Evolutionary conservation across 73 alveolate genomes (phyloP), one percentile per base, ranked within the genome.

Genomic region (Tetrahymena thermophila): DNA sequence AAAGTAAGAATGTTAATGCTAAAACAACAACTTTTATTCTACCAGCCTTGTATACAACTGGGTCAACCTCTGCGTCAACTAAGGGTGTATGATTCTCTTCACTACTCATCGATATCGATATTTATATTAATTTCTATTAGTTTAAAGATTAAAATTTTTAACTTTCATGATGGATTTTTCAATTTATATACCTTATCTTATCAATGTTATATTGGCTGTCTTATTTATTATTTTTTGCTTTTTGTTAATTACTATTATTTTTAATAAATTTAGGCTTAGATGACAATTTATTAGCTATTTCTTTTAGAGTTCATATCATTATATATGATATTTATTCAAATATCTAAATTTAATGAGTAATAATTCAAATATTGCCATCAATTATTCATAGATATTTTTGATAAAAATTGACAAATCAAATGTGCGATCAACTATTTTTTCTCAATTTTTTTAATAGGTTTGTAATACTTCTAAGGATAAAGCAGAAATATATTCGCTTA

Each of bases 1-100:
- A 85, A 28, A 95, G 94, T 14, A 95, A 93, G 84, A 95, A 95
- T 34, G 56, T 43, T 5, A 84, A 35, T 35, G 94, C 97, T 35
- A 95, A 93, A 43, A 89, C 84, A 13, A 43, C 17, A 21, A 94
- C 97, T 40, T 95, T 95, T 43, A 89, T 35, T 56, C 56, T 56
- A 93, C 94, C 94, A 40, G 84, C 85, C 38, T 71, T 71, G 31
- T 71, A 71, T 8, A 71, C 89, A 0, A 4, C 23, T 28, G 35
- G 37, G 89, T 71, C 89, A 71, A 71, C 6, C 37, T n/a, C 89
- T 71, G 89, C 19, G 2, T 71, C 89, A n/a, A 71, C 89, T 5
- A 71, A n/a, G 35, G 89, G 89, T 19, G 89, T 71, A 8, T 56
- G 7, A 56, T 71, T 25, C 17, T 71, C 42, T 14, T 71, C 89